Evolutionary conservation across 257 asterid genomes (phyloP), one percentile per base, ranked within the genome.

Genomic region (Ocimum tenuiflorum): DNA sequence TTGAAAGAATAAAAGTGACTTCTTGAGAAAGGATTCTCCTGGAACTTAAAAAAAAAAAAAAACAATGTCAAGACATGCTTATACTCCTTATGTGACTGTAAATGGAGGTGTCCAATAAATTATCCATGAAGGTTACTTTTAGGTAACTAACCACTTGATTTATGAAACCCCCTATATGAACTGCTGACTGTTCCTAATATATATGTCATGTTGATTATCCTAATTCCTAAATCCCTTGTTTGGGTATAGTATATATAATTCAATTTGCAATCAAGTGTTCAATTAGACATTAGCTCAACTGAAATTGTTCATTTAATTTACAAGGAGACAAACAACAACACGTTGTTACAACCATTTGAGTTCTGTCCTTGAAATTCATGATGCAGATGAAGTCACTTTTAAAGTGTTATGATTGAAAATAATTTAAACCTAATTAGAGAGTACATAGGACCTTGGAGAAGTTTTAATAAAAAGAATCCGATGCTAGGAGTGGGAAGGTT

Each of bases 401-500:
- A n/a, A 38, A 66, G 12, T 22, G 12, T 22, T 36, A 3, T 47
- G 43, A 9, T 38, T 59, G 13, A 47, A 33, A 14, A 38, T 24
- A 10, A 5, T 10, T 31, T 22, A 1, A 69, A 49, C 63, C 62
- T 60, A 38, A 38, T 39, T 7, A 20, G 48, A 22, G n/a, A 46
- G 19, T 57, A 6, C 27, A 7, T 55, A 36, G 57, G 53, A 11
- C 39, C 31, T 3, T 69, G 20, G 33, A 23, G 43, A 48, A 47
- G 23, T 57, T 3, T n/a, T 47, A 12, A 13, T 31, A 14, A 20
- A 24, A 46, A 53, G 27, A 33, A 68, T n/a, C 12, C 6, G 47
- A 68, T 23, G 42, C 51, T 68, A 56, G 73, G 20, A 45, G 33
- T 18, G 50, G 67, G 52, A 58, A 46, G 14, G 48, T 59, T 10